Conservation (phyloP, 768 basidiomycete species). For the Sarcomyxa edulis region DNA sequence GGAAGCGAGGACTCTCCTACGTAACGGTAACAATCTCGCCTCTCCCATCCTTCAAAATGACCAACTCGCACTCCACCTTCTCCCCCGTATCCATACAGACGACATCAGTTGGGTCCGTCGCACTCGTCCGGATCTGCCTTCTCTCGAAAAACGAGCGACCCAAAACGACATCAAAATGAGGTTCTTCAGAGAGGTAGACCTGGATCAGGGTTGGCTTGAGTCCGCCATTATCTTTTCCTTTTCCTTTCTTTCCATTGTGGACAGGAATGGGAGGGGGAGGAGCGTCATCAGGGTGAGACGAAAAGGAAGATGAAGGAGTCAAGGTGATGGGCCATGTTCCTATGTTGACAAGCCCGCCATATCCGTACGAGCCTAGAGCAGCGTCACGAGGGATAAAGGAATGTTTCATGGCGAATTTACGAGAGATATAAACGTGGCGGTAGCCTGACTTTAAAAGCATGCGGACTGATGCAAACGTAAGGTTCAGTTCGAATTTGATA, state of each 20-base stretch:
- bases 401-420: constrained; percentile 85
- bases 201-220: constrained; percentile 41
- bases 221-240: constrained; percentile 9
- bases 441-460: constrained; percentile 94
- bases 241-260: constrained; percentile 6
- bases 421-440: constrained; percentile 91
- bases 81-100: constrained; percentile 91
- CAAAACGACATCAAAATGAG: constrained; percentile 93
- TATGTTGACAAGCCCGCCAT: constrained; percentile 80
- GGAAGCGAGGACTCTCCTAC: constrained; percentile 23
- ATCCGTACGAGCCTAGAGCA: constrained; percentile 90
- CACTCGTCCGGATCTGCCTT: constrained; percentile 75
- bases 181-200: constrained; percentile 91
- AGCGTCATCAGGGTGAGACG: constrained; percentile 21
- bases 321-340: constrained; percentile 86
- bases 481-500: not conserved
- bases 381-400: constrained; percentile 87
- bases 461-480: constrained; percentile 48
- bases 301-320: constrained; percentile 33
- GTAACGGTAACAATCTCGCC: constrained; percentile 91
- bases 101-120: constrained; percentile 83
- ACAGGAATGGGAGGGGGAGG: constrained; percentile 11
- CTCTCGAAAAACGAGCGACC: constrained; percentile 83
- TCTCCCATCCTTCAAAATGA: constrained; percentile 86
- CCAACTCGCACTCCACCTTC: constrained; percentile 86